A percentile compares a stretch with the other conserved stretches of the same genome.
Conservation (phyloP, 352 stramenopile genomes). For the Plasmopara muralis region DNA sequence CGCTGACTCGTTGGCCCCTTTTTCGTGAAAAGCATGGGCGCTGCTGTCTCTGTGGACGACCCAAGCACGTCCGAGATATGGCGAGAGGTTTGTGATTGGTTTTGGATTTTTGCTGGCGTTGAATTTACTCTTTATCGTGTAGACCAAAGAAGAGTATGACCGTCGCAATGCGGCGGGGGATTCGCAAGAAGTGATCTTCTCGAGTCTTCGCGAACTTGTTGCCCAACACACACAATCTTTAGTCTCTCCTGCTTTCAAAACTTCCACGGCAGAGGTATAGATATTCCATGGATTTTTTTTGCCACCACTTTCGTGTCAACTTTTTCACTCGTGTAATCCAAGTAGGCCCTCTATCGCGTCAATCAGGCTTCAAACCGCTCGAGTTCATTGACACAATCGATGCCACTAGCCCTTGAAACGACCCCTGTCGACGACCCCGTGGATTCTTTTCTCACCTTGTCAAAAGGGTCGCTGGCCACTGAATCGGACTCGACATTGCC, state of each 20-base stretch:
- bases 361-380: no score
- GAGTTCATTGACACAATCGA: no score
- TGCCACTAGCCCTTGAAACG: no score
- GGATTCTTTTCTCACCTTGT: no score
- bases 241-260: neutral
- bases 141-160: conserved; percentile 36
- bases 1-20: neutral
- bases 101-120: neutral
- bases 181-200: conserved; percentile 40
- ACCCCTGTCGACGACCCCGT: no score
- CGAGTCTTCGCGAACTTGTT: conserved; percentile 31
- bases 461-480: neutral
- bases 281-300: neutral
- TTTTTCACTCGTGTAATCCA: no score
- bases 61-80: conserved; percentile 13
- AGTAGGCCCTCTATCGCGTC: no score
- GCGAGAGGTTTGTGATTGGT: conserved; percentile 13
- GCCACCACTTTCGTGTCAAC: no score
- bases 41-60: conserved; percentile 17
- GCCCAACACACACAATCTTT: conserved; percentile 1
- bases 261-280: neutral
- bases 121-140: neutral
- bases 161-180: conserved; percentile 27
- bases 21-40: conserved; percentile 17
- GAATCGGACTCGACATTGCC: neutral